Evolutionary conservation across 495 filamentous ascomycete genomes (phyloP).

Genomic region (Ascodesmis nigricans): DNA sequence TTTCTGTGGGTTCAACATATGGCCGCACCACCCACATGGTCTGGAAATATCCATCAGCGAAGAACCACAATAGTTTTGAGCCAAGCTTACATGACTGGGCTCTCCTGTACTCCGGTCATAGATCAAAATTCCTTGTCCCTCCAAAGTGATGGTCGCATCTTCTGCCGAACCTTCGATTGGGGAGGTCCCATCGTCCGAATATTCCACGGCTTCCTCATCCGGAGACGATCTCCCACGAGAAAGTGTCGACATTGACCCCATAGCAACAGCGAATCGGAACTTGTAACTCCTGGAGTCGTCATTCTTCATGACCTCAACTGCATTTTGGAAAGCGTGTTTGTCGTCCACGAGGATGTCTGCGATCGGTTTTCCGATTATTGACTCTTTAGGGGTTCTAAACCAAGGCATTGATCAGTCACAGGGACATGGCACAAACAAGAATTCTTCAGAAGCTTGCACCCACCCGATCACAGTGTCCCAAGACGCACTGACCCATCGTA

Average conservation of each 20-base stretch:
- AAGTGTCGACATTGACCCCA: conserved; percentile 54
- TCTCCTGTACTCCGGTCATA: conserved; percentile 73
- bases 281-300: conserved; percentile 87
- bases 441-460: no score
- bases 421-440: not conserved
- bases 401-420: not conserved
- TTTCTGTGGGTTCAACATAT: conserved; percentile 67
- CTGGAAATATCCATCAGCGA: conserved; percentile 28
- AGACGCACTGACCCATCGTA: conserved; percentile 92
- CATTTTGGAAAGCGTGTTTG: conserved; percentile 53
- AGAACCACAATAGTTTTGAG: conserved; percentile 3
- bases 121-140: conserved; percentile 94
- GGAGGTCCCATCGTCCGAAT: conserved; percentile 22
- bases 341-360: conserved; percentile 55
- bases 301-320: conserved; percentile 67
- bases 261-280: conserved; percentile 56
- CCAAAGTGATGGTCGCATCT: conserved; percentile 59
- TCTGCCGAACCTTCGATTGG: no score
- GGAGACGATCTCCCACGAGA: no score
- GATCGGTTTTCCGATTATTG: conserved; percentile 55
- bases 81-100: conserved; percentile 60
- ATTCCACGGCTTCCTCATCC: conserved; percentile 23
- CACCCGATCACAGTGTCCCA: conserved; percentile 79
- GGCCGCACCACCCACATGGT: conserved; percentile 99
- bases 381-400: conserved; percentile 36